phyloP scores from a whole-genome alignment of 768 basidiomycete genomes.

The Phallus indusiatus region DNA sequence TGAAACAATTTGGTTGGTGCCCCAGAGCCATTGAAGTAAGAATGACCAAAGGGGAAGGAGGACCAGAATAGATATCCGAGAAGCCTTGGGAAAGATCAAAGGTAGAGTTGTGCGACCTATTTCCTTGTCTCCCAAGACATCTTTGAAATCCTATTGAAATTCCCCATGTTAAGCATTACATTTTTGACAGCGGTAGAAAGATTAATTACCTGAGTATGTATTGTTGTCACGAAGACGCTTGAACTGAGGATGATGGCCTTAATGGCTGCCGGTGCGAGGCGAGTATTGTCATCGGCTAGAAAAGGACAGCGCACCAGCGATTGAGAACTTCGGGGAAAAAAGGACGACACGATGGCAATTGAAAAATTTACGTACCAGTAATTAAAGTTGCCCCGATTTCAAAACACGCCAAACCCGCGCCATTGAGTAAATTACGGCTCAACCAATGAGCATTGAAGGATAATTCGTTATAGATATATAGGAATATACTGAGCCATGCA shows the following conservation, averaged over 20 bases:
- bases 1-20: background rate
- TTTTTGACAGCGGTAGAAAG: background rate
- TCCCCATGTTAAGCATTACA: background rate
- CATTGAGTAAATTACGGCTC: conserved; percentile 28
- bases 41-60: conserved; percentile 9
- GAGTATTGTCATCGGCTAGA: background rate
- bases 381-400: conserved; percentile 30
- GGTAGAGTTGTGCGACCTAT: conserved; percentile 34
- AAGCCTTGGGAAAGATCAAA: conserved; percentile 28
- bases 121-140: conserved; percentile 33
- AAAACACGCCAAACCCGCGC: conserved; percentile 27
- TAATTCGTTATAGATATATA: conserved; percentile 31
- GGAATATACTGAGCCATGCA: conserved; percentile 23
- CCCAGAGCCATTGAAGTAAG: conserved; percentile 6
- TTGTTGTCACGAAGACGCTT: conserved; percentile 34
- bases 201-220: conserved; percentile 23
- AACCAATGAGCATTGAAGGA: conserved; percentile 29
- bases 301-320: too few relatives aligned
- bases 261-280: background rate
- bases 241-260: conserved; percentile 26
- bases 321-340: background rate
- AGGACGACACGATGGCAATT: background rate
- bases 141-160: conserved; percentile 33
- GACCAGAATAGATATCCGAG: conserved; percentile 4
- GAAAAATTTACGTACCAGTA: conserved; percentile 22